phyloP scores from a whole-genome alignment of 78 protist species.

The Dictyostelium firmibasis region DNA sequence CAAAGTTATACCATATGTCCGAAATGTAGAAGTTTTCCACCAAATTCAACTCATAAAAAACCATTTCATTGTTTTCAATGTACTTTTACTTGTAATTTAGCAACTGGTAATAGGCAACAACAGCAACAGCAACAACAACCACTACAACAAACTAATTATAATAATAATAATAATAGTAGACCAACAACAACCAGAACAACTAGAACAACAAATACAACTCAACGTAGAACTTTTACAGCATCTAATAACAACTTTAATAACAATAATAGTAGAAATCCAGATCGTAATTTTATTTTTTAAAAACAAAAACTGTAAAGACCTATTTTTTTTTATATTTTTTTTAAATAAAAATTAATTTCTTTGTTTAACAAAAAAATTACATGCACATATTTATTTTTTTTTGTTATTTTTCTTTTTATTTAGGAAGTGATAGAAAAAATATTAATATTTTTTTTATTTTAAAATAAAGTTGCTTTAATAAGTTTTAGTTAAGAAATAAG shows the following conservation, averaged over 20 bases:
- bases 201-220: not conserved
- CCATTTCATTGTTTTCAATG: slow-evolving; percentile 78
- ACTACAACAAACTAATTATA: not conserved
- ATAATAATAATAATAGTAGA: not conserved
- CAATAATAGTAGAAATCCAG: not conserved
- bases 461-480: not conserved
- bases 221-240: not conserved
- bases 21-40: slow-evolving; percentile 74
- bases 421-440: not conserved
- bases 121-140: not conserved
- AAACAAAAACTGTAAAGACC: not conserved
- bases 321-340: not conserved
- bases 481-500: not conserved
- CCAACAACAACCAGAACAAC: not conserved
- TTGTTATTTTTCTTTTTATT: not conserved
- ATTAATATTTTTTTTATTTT: not conserved
- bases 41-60: slow-evolving; percentile 3
- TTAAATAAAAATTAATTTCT: not conserved
- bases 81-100: slow-evolving; percentile 17
- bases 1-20: slow-evolving; percentile 62
- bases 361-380: not conserved
- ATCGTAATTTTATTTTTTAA: not conserved
- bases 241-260: not conserved
- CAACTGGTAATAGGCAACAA: not conserved
- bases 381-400: too few relatives aligned